Evolutionary conservation across 2,329 filamentous ascomycete genomes (phyloP).

Genomic region (Clarireedia homoeocarpa): DNA sequence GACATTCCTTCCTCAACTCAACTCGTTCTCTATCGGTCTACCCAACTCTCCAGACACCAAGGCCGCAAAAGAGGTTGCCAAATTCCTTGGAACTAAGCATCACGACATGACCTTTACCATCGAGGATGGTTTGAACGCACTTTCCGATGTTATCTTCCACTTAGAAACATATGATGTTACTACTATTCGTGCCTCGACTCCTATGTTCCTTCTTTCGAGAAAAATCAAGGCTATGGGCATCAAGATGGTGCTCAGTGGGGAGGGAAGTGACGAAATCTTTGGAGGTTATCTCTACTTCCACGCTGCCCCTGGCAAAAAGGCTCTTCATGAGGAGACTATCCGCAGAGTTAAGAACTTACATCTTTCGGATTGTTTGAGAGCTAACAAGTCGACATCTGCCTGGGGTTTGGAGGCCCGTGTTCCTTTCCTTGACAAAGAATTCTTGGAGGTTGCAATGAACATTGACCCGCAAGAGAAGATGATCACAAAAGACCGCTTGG

Average conservation of each 20-base stretch:
- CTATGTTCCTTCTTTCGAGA: slow-evolving; percentile 94
- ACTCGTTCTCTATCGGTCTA: slow-evolving; percentile 97
- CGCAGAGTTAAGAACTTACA: slow-evolving; percentile 95
- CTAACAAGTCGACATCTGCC: slow-evolving; percentile 97
- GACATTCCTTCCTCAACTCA: slow-evolving; percentile 86
- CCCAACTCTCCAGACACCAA: slow-evolving; percentile 87
- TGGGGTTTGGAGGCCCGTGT: slow-evolving; percentile 98
- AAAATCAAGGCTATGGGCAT: slow-evolving; percentile 99
- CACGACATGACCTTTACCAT: slow-evolving; percentile 98
- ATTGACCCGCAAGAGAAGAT: slow-evolving; percentile 93
- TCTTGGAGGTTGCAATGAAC: slow-evolving; percentile 88
- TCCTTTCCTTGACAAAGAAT: slow-evolving; percentile 95
- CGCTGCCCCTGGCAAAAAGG: slow-evolving; percentile 78
- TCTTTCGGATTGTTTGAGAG: slow-evolving; percentile 88
- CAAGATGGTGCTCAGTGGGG: slow-evolving; percentile 97
- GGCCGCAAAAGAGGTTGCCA: slow-evolving; percentile 86
- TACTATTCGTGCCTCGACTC: slow-evolving; percentile 94
- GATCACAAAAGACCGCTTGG: slow-evolving; percentile 66
- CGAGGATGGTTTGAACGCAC: slow-evolving; percentile 91
- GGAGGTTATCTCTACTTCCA: slow-evolving; percentile 99
- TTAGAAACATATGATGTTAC: slow-evolving; percentile 97
- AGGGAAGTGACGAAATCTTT: slow-evolving; percentile 97
- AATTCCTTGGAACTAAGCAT: slow-evolving; percentile 95
- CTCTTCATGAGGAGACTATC: slow-evolving; percentile 94
- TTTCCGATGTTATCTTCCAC: slow-evolving; percentile 97